Evolutionary conservation across 176 grass and related monocot genomes (phyloP).

Genomic region (Ananas comosus): DNA sequence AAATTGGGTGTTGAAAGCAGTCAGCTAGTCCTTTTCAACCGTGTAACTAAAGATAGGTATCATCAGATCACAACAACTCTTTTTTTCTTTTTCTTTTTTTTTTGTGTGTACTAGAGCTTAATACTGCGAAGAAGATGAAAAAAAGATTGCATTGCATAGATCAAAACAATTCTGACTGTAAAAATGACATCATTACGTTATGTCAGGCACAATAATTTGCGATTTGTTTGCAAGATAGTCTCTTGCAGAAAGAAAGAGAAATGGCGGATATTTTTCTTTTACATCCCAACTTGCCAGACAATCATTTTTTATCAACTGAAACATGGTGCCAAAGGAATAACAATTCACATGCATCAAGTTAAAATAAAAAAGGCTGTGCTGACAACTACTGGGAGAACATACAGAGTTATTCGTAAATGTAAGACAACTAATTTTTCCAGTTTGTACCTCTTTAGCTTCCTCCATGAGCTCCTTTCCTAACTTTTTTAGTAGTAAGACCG

Average conservation of each 20-base stretch:
- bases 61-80: too few species aligned
- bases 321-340: too few species aligned
- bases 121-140: too few species aligned
- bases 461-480: slow-evolving; percentile 93
- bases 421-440: neutral
- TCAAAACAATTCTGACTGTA: neutral
- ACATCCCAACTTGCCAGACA: too few species aligned
- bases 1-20: neutral
- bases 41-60: too few species aligned
- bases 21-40: too few species aligned
- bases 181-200: neutral
- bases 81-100: too few species aligned
- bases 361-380: too few species aligned
- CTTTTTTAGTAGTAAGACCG: slow-evolving; percentile 84
- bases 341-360: too few species aligned
- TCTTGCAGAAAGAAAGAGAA: neutral
- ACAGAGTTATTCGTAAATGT: neutral
- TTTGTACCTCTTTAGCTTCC: slow-evolving; percentile 87
- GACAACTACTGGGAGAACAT: neutral
- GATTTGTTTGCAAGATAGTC: neutral
- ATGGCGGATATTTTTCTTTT: neutral
- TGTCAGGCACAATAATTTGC: neutral
- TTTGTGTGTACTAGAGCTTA: too few species aligned
- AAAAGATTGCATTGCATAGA: too few species aligned
- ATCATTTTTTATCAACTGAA: too few species aligned